Percentiles rank a stretch among this genome's conserved stretches.
Evolutionary conservation across 2,329 filamentous ascomycete genomes (phyloP).

Genomic region (Xylaria sp.): DNA sequence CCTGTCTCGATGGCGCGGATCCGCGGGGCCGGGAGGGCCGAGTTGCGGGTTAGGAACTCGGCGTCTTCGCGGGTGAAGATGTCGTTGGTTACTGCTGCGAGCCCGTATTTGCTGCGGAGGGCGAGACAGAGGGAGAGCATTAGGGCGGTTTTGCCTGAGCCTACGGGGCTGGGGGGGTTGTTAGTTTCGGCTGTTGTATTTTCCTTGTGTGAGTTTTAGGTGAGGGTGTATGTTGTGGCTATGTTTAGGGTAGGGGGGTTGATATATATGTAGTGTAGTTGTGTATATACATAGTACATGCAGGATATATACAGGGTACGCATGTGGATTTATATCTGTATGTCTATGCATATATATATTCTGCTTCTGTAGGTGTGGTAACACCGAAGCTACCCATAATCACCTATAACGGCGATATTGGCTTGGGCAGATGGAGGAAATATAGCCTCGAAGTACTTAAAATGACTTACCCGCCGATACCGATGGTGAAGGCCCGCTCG

Average conservation of each 20-base stretch:
- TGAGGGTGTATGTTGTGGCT: not conserved
- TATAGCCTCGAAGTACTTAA: not conserved
- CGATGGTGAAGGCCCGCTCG: slow-evolving; percentile 91
- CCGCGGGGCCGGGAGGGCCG: slow-evolving; percentile 81
- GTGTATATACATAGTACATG: not conserved
- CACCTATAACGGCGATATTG: not conserved
- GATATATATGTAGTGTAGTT: not conserved
- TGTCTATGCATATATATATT: not conserved
- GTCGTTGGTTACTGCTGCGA: slow-evolving; percentile 97
- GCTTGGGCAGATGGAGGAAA: not conserved
- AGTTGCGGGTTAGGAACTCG: slow-evolving; percentile 91
- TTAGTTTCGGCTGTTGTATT: slow-evolving; percentile 31
- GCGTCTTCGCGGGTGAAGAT: slow-evolving; percentile 99
- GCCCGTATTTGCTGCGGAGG: slow-evolving; percentile 82
- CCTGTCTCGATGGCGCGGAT: slow-evolving; percentile 98
- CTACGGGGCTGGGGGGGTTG: slow-evolving; percentile 74
- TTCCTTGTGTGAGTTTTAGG: not conserved
- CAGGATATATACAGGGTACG: not conserved
- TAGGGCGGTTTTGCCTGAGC: slow-evolving; percentile 95
- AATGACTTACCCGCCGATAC: slow-evolving; percentile 87
- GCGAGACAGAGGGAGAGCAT: slow-evolving; percentile 93
- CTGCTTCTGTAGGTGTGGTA: not conserved
- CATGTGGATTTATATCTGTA: not conserved
- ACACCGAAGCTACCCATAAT: not conserved
- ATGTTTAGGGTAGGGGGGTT: not conserved